Conservation (phyloP, 345 rosid species). For the Angophora floribunda region DNA sequence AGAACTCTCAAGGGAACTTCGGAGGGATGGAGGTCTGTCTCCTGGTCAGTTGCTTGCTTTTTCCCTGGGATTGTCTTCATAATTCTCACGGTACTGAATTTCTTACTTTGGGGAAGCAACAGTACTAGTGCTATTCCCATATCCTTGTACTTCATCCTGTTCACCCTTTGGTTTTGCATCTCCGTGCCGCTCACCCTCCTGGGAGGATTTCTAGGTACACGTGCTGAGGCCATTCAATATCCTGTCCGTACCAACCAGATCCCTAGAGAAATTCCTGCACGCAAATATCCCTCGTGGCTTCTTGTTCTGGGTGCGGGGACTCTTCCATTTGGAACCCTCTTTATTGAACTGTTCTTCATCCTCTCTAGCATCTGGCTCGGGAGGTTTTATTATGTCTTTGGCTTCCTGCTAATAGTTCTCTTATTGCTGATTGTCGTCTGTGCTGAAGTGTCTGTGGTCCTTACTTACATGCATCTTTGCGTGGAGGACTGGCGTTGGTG, state of each 20-base stretch:
- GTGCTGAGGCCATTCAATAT: constrained; percentile 24
- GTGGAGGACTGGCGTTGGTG: constrained; percentile 50
- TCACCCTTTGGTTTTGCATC: constrained; percentile 37
- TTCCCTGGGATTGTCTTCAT: constrained; percentile 38
- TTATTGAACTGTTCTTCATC: constrained; percentile 37
- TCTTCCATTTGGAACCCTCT: constrained; percentile 39
- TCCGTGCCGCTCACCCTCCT: constrained; percentile 38
- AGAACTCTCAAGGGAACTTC: constrained; percentile 31
- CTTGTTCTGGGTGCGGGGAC: constrained; percentile 47
- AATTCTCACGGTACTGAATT: constrained; percentile 25
- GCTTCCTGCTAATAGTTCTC: constrained; percentile 33
- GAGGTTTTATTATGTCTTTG: constrained; percentile 32
- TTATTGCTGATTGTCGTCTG: constrained; percentile 24
- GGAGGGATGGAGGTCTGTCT: constrained; percentile 35
- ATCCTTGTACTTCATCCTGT: constrained; percentile 21
- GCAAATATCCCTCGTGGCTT: constrained; percentile 38
- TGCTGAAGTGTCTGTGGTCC: constrained; percentile 40
- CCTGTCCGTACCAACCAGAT: constrained; percentile 37
- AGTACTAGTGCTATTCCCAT: constrained; percentile 42
- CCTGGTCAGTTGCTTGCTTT: constrained; percentile 36
- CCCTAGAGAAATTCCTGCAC: constrained; percentile 40
- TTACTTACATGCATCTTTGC: constrained; percentile 43
- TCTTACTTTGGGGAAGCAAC: constrained; percentile 35
- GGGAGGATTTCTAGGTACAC: constrained; percentile 34
- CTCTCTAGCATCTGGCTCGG: constrained; percentile 47